Base-by-base conservation (phyloP, 345 rosid species). In the Citrus unshiu region DNA sequence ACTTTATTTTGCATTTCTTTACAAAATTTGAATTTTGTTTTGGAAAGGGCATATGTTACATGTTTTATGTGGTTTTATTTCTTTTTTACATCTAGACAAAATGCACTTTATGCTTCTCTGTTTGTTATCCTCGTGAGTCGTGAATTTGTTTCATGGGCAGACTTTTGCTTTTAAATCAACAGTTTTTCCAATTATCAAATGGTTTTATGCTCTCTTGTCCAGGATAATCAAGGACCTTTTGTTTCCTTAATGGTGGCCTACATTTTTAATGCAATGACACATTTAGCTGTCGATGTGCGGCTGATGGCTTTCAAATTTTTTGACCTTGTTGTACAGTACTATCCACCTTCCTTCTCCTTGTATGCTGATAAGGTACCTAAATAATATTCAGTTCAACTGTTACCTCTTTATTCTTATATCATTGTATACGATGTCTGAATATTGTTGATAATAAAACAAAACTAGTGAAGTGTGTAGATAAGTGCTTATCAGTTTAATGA, bases 251-350 rank as follows among this genome's bases (percentile, higher is more conserved):
- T 92, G 90, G 91, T 92, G 97, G 81, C 91, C 21, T 89, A 89
- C 75, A 90, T 94, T 74, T 96, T 94, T 76, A 87, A 75, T 37
- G 97, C 95, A 22, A 93, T 92, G 99, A 88, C 93, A 58, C 77
- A 89, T 85, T 87, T 91, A 77, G 82, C 90, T 25, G 72, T 92
- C 72, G 98, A 96, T 30, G 90, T 96, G 82, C 97, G 96, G 70
- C 78, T 94, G 88, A 92, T 89, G 95, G 98, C 98, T 75, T 94
- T 96, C 89, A 90, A 85, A 66, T 88, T 90, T 83, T 81, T 89
- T 64, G 90, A 93, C 74, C 95, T 89, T 63, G 89, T 90, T 75
- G 90, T 96, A 22, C 88, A 91, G 75, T 79, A 84, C 80, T 75
- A 92, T 83, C 93, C 95, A 24, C 84, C 91, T 70, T 80, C 90